Evolutionary conservation across 1,284 basidiomycete species (phyloP), one percentile per base, ranked within the genome.

Genomic region (Moniliella sp.): DNA sequence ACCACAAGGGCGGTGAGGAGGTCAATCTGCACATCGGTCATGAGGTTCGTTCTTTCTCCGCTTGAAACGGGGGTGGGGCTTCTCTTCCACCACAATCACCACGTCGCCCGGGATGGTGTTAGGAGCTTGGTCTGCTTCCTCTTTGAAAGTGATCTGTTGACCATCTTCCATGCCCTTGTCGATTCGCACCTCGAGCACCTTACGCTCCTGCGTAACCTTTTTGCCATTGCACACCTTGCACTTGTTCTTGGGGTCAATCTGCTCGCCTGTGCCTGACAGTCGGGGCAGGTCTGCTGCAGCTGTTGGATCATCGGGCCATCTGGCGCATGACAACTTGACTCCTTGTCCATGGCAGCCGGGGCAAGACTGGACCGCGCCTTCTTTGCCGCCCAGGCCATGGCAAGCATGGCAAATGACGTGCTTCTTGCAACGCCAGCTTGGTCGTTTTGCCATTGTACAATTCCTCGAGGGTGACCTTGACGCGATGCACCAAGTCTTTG

Each of bases 301-400:
- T 99, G 91, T 65, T 99, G 91, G 50, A 99, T 83, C 91, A 99
- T 99, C 11, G 91, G 91, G 19, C 91, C 91, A 91, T 77, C 64
- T 94, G 88, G 41, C 91, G 78, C 39, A 94, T 67, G 36, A 78
- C 81, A 51, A 94, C 63, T 78, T 81, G 66, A 91, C 66, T 61
- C 91, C 91, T 50, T 83, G 80, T 46, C 91, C 91, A 52, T 68
- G 71, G 67, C 91, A 99, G 13, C 68, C 61, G 7, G 63, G 52
- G 64, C 91, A 99, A 29, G 68, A 61, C 62, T 75, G 73, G 39
- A 93, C 83, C 18, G 88, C 77, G 36, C 88, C 88, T 27, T 91
- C 84, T 65, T 97, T 97, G 44, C 91, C 91, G 36, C 91, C 91
- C 59, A 80, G 83, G 46, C 91, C 91, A 47, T 78, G 76, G 66